Evolutionary conservation across 805 yeast genomes (phyloP), one percentile per base, ranked within the genome.

Genomic region (Ogataea nakhonphanomensis): DNA sequence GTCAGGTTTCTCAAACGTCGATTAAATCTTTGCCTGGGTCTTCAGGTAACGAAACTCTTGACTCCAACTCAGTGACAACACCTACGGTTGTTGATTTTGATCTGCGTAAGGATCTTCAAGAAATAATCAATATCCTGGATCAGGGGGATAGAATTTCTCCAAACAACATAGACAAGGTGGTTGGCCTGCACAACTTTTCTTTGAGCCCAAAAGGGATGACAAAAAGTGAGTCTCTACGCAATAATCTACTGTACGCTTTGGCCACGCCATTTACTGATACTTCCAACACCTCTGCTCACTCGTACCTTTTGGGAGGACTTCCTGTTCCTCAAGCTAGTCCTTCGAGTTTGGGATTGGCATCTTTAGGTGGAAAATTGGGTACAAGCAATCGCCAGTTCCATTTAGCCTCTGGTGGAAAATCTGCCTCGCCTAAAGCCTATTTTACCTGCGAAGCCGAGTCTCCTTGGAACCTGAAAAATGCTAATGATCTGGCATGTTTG

Each of bases 401-500:
- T 65, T 58, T 82, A 26, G 65, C 79, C 45, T 72, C 87, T 0
- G 73, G 89, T 0, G 80, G 84, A 2, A 88, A 84, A 51, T 81
- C 80, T 44, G 66, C 65, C 7, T 62, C 83, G 0, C 91, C 91
- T 8, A 93, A 87, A 55, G 93, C 96, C 0, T 81, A 89, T 9
- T 81, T 90, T 58, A 87, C 96, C 0, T 85, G 95, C 35, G 79
- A 78, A 2, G 66, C 74, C 17, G 77, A 74, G 10, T 72, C 74
- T 34, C 97, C 97, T 1, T 90, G 93, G 90, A 65, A 69, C 21
- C 73, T 90, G 35, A 78, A 77, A 53, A 90, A 95, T 6, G 88
- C 95, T 11, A 90, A 91, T 58, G 97, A 90, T 62, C 68, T 89
- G 49, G 95, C 96, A 0, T 85, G 95, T 55, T 69, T 88, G 44